phyloP scores from a whole-genome alignment of 139 green algal genomes.

The Deuterostichococcus epilithicus region DNA sequence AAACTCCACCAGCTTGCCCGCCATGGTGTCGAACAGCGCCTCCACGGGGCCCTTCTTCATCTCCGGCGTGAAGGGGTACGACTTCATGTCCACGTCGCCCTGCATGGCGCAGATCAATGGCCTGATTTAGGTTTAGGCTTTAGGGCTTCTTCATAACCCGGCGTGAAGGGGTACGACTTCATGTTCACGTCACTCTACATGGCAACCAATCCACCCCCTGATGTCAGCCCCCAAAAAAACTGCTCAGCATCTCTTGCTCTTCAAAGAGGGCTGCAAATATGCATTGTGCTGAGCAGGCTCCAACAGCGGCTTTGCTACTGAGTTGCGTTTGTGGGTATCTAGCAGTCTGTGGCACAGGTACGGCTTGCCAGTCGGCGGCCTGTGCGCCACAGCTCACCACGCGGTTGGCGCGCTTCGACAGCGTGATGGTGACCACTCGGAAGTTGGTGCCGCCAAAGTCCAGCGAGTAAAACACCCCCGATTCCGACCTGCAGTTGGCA shows the following conservation, averaged over 20 bases:
- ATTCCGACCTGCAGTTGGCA: slow-evolving; percentile 46
- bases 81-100: slow-evolving; percentile 9
- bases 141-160: background rate
- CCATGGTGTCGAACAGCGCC: slow-evolving; percentile 75
- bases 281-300: no score
- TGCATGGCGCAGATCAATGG: slow-evolving; percentile 3
- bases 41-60: slow-evolving; percentile 26
- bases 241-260: no score
- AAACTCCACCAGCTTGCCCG: slow-evolving; percentile 34
- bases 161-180: background rate
- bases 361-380: no score
- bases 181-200: slow-evolving; percentile 8
- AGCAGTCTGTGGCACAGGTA: no score
- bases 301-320: no score
- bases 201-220: no score
- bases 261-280: no score
- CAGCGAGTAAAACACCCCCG: slow-evolving; percentile 70
- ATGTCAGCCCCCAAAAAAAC: no score
- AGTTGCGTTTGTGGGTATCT: no score
- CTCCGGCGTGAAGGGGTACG: background rate
- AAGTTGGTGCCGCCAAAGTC: slow-evolving; percentile 93
- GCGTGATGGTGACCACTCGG: slow-evolving; percentile 56
- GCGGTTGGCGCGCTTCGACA: background rate
- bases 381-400: no score
- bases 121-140: no score